These are phyloP conservation scores for Fagus sylvatica DNA, from an alignment of 306 rosid species.

Conservation along the genomic window DNA sequence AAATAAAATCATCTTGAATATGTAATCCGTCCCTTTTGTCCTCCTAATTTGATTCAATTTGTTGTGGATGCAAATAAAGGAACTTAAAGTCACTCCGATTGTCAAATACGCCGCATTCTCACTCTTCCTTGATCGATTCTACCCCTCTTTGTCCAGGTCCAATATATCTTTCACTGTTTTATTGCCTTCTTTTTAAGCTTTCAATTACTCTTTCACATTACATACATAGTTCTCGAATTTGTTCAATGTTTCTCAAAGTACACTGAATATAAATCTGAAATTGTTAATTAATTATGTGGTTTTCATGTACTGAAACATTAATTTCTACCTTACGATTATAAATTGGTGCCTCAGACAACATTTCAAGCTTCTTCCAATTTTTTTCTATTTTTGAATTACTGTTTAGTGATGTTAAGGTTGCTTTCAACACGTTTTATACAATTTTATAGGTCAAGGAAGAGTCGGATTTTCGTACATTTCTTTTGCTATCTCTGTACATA, in stretches of 20 bases:
- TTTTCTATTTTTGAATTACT: no score
- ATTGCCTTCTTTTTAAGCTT: not conserved
- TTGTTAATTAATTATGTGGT: not conserved
- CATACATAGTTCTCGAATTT: not conserved
- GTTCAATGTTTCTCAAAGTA: not conserved
- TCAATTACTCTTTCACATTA: not conserved
- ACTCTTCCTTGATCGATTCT: constrained; percentile 66
- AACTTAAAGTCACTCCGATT: constrained; percentile 47
- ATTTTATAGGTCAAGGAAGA: not conserved
- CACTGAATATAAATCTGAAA: not conserved
- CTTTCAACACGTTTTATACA: not conserved
- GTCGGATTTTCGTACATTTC: not conserved
- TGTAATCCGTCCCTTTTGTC: not conserved
- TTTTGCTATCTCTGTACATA: not conserved
- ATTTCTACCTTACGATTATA: not conserved
- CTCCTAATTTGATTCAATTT: not conserved
- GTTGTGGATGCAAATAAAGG: constrained; percentile 23
- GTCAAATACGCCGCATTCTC: constrained; percentile 80
- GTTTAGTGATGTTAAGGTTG: not conserved
- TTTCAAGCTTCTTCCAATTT: not conserved
- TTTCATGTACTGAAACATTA: not conserved
- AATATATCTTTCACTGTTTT: not conserved
- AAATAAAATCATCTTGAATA: not conserved
- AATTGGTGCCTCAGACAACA: not conserved
- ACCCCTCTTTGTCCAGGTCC: constrained; percentile 49